Evolutionary conservation across 495 filamentous ascomycete species (phyloP).

Genomic region (Polyplosphaeria fusca): DNA sequence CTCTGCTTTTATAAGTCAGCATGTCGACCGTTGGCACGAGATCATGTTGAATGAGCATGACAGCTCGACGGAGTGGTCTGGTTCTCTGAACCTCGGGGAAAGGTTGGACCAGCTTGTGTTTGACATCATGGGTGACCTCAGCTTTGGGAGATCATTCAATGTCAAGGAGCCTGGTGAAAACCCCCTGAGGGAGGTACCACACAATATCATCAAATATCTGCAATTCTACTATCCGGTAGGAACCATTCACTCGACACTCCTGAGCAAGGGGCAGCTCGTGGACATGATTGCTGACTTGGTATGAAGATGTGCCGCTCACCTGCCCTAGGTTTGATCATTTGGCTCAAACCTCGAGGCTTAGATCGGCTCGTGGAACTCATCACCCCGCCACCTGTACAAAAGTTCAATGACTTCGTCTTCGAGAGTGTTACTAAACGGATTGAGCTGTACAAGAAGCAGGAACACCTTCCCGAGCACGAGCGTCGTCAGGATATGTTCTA

Average conservation of each 20-base stretch:
- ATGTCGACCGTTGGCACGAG: conserved; percentile 40
- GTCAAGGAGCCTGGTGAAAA: conserved; percentile 20
- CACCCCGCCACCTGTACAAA: background rate
- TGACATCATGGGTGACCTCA: conserved; percentile 18
- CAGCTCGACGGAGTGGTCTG: conserved; percentile 8
- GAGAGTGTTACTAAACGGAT: background rate
- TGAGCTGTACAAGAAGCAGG: background rate
- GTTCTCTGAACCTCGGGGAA: background rate
- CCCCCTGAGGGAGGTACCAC: conserved; percentile 25
- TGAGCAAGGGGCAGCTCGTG: background rate
- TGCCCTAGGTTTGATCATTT: conserved; percentile 4
- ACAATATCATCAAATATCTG: conserved; percentile 27
- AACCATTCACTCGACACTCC: background rate
- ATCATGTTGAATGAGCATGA: conserved; percentile 10
- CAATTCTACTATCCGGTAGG: conserved; percentile 11
- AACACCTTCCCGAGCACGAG: background rate
- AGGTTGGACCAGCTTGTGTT: conserved; percentile 10
- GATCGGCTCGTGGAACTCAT: background rate
- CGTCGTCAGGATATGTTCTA: conserved; percentile 40
- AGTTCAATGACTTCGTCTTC: conserved; percentile 2
- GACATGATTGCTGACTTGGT: background rate
- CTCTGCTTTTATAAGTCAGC: background rate
- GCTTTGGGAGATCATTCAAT: conserved; percentile 10
- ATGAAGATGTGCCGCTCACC: background rate
- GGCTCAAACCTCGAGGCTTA: conserved; percentile 10